A percentile compares a stretch with the other conserved stretches of the same genome.
These are phyloP conservation scores for Staphylotrichum longicolle DNA, from an alignment of 495 filamentous ascomycete species.

Conservation along the genomic window DNA sequence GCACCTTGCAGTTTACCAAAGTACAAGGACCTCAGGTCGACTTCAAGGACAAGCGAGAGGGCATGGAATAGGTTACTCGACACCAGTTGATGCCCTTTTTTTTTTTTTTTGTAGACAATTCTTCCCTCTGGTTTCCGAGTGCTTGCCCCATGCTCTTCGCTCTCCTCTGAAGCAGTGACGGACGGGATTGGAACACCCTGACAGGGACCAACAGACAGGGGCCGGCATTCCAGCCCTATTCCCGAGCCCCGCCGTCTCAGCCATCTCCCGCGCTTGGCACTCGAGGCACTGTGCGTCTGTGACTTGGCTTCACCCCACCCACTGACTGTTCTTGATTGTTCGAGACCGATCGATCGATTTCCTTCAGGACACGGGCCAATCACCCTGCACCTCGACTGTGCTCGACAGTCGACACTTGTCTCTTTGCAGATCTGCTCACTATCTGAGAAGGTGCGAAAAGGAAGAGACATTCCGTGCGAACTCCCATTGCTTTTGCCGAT, in stretches of 20 bases:
- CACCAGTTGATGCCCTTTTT: too few relatives aligned
- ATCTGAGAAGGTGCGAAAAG: slow-evolving; percentile 7
- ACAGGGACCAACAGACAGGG: not conserved
- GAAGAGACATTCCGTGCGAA: not conserved
- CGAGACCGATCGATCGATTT: slow-evolving; percentile 18
- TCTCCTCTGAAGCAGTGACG: too few relatives aligned
- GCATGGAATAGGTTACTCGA: too few relatives aligned
- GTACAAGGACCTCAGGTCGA: too few relatives aligned
- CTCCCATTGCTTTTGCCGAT: not conserved
- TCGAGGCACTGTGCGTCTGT: not conserved
- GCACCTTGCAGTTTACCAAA: too few relatives aligned
- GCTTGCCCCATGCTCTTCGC: too few relatives aligned
- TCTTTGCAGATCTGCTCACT: slow-evolving; percentile 4
- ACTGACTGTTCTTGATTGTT: not conserved
- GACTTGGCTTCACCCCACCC: not conserved
- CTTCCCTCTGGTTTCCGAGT: too few relatives aligned
- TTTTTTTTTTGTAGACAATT: too few relatives aligned
- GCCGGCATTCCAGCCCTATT: slow-evolving; percentile 6
- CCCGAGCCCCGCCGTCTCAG: not conserved
- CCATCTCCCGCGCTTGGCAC: slow-evolving; percentile 19
- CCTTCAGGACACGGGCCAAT: not conserved
- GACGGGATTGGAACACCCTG: too few relatives aligned
- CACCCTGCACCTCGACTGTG: not conserved
- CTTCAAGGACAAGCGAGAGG: too few relatives aligned
- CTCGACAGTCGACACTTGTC: too few relatives aligned